phyloP scores from a whole-genome alignment of 108 stramenopile genomes.

The Pelagomonas calceolata region DNA sequence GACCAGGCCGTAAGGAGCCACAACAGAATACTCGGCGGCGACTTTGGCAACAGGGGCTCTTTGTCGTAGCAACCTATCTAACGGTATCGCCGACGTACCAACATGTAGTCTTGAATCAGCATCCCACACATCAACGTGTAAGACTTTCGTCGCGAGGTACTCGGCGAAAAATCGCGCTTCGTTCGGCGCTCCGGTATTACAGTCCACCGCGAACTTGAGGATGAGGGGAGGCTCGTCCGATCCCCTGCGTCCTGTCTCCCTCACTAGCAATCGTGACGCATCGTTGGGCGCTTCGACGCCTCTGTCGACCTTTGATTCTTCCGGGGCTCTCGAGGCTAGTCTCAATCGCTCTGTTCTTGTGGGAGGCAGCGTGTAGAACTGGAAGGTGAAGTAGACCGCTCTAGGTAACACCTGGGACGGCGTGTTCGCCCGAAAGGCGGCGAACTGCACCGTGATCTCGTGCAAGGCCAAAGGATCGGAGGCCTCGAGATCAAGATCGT shows the following conservation, averaged over 20 bases:
- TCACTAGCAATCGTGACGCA: not conserved
- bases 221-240: conserved; percentile 23
- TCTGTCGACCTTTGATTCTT: not conserved
- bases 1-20: conserved; percentile 10
- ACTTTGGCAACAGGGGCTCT: conserved; percentile 27
- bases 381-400: conserved; percentile 42
- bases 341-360: conserved; percentile 43
- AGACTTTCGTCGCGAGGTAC: conserved; percentile 31
- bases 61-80: conserved; percentile 39
- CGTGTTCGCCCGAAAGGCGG: conserved; percentile 24
- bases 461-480: not conserved
- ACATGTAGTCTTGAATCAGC: conserved; percentile 38
- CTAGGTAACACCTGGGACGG: conserved; percentile 9
- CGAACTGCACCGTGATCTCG: conserved; percentile 47
- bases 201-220: conserved; percentile 36
- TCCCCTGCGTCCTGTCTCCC: not conserved
- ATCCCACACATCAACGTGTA: conserved; percentile 49
- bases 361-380: conserved; percentile 37
- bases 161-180: conserved; percentile 30
- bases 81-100: conserved; percentile 35
- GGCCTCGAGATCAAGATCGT: not conserved
- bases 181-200: conserved; percentile 7
- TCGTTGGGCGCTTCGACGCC: not conserved
- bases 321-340: conserved; percentile 10
- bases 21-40: conserved; percentile 30